These are phyloP conservation scores for Cyclocybe cylindracea DNA, from an alignment of 768 basidiomycete species.

Conservation along the genomic window DNA sequence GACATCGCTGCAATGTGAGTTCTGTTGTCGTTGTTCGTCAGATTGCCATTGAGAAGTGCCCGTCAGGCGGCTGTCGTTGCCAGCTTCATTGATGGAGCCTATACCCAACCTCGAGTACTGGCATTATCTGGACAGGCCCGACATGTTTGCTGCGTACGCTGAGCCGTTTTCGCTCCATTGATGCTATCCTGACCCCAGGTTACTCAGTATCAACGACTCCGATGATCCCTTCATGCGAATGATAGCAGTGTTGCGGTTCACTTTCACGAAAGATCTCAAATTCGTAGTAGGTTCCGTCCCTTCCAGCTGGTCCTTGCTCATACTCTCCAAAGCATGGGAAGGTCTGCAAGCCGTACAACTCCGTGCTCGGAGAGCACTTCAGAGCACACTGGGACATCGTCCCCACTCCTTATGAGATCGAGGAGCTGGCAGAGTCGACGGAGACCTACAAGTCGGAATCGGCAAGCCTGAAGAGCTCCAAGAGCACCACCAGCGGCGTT, in stretches of 20 bases:
- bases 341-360: slow-evolving; percentile 92
- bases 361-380: slow-evolving; percentile 87
- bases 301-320: slow-evolving; percentile 4
- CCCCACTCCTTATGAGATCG: slow-evolving; percentile 54
- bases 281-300: slow-evolving; percentile 64
- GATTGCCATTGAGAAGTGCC: slow-evolving; percentile 1
- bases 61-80: slow-evolving; percentile 84
- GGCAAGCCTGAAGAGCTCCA: slow-evolving; percentile 58
- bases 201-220: slow-evolving; percentile 83
- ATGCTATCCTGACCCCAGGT: slow-evolving; percentile 1
- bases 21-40: background rate
- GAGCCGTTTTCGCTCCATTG: background rate
- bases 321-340: slow-evolving; percentile 68
- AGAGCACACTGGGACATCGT: slow-evolving; percentile 84
- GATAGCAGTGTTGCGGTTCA: slow-evolving; percentile 87
- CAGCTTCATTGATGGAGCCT: slow-evolving; percentile 91
- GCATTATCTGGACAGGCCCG: slow-evolving; percentile 90
- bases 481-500: slow-evolving; percentile 59
- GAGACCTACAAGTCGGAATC: slow-evolving; percentile 43
- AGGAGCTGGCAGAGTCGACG: slow-evolving; percentile 32
- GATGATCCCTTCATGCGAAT: slow-evolving; percentile 93
- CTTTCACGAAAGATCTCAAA: slow-evolving; percentile 93
- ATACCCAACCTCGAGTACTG: slow-evolving; percentile 97
- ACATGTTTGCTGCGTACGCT: slow-evolving; percentile 88
- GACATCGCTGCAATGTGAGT: slow-evolving; percentile 92